Evolutionary conservation across 805 yeast species (phyloP).

Genomic region (Kodamaea hsintzibuensis): DNA sequence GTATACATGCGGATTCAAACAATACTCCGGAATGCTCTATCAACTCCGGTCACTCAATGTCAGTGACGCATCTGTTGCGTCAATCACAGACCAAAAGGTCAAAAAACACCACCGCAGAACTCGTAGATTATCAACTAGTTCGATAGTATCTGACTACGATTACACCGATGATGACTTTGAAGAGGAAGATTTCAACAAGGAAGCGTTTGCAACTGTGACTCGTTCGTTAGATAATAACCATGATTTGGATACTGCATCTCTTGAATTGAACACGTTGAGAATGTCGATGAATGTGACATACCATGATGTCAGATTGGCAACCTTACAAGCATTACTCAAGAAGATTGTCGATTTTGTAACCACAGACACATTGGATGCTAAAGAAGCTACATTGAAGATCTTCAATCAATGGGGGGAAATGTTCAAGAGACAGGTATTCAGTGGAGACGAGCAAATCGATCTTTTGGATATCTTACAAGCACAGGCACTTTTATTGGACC

Average conservation of each 20-base stretch:
- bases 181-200: constrained; percentile 75
- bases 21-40: constrained; percentile 46
- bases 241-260: constrained; percentile 86
- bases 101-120: constrained; percentile 33
- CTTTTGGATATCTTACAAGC: constrained; percentile 54
- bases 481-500: constrained; percentile 35
- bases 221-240: constrained; percentile 92
- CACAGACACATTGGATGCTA: constrained; percentile 74
- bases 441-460: constrained; percentile 73
- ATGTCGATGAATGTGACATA: constrained; percentile 97
- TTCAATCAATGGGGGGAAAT: constrained; percentile 81
- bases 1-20: constrained; percentile 33
- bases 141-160: constrained; percentile 46
- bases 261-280: constrained; percentile 90
- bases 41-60: constrained; percentile 49
- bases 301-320: constrained; percentile 86
- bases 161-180: constrained; percentile 35
- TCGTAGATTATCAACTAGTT: constrained; percentile 38
- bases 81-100: constrained; percentile 46
- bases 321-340: constrained; percentile 67
- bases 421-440: constrained; percentile 84
- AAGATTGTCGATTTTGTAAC: constrained; percentile 72
- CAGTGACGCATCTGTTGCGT: constrained; percentile 60
- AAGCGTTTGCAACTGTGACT: constrained; percentile 91
- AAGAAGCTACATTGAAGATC: constrained; percentile 74